phyloP scores from a whole-genome alignment of 148 eudicot genomes.

The Suaeda aralocaspica region DNA sequence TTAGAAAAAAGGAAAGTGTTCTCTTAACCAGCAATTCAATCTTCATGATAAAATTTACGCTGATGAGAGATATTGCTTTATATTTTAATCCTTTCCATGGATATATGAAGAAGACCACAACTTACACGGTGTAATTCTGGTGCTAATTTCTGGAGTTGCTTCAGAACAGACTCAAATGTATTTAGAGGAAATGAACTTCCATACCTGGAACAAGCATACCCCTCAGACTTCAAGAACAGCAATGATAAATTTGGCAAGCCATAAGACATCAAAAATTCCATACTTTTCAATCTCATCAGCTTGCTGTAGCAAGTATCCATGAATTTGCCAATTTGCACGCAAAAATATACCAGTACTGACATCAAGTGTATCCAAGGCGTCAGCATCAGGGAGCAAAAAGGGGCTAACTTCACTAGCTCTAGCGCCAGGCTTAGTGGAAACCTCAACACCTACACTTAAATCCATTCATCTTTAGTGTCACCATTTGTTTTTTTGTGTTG shows the following conservation, averaged over 20 bases:
- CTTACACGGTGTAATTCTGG: conserved; percentile 94
- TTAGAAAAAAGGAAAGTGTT: conserved; percentile 10
- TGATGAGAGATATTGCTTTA: background rate
- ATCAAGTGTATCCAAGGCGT: conserved; percentile 29
- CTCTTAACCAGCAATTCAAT: conserved; percentile 7
- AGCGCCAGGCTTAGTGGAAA: conserved; percentile 34
- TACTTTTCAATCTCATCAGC: conserved; percentile 83
- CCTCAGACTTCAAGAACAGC: background rate
- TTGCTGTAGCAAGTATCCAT: conserved; percentile 77
- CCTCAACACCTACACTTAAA: conserved; percentile 48
- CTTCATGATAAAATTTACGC: conserved; percentile 3
- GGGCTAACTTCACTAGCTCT: conserved; percentile 32
- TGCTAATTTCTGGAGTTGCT: conserved; percentile 79
- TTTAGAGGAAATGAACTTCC: conserved; percentile 78
- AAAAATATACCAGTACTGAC: conserved; percentile 48
- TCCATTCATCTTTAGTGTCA: conserved; percentile 12
- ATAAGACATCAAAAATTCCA: conserved; percentile 18
- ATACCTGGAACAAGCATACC: conserved; percentile 42
- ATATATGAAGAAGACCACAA: conserved; percentile 9
- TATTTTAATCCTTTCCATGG: background rate
- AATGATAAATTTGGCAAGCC: background rate
- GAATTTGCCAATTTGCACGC: conserved; percentile 85
- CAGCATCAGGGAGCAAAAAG: conserved; percentile 28
- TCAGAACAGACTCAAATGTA: conserved; percentile 61
- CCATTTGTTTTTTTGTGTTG: background rate